A percentile compares a stretch with the other conserved stretches of the same genome.
These are phyloP conservation scores for Coniosporium apollinis DNA, from an alignment of 495 filamentous ascomycete species.

Conservation along the genomic window DNA sequence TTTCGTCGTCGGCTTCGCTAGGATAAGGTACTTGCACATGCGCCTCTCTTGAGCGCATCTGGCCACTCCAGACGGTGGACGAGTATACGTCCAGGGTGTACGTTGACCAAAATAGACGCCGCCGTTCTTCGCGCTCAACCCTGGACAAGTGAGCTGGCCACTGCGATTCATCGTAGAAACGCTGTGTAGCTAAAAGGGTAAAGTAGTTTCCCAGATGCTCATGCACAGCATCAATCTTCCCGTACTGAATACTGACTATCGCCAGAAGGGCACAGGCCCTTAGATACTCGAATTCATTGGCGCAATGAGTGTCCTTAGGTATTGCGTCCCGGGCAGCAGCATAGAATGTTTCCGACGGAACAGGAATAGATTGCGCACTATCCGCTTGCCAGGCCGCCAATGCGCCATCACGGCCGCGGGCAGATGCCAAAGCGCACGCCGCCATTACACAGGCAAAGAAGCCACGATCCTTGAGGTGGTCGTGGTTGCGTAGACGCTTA, in stretches of 20 bases:
- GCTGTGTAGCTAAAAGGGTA: slow-evolving; percentile 27
- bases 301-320: slow-evolving; percentile 22
- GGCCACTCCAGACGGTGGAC: slow-evolving; percentile 30
- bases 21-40: slow-evolving; percentile 30
- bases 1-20: slow-evolving; percentile 29
- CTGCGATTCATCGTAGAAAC: slow-evolving; percentile 31
- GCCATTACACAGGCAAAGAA: slow-evolving; percentile 35
- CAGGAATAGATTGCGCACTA: slow-evolving; percentile 16
- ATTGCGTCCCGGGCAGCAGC: slow-evolving; percentile 28
- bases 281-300: slow-evolving; percentile 28
- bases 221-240: slow-evolving; percentile 30
- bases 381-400: slow-evolving; percentile 19
- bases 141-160: slow-evolving; percentile 29
- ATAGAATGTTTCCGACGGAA: slow-evolving; percentile 30
- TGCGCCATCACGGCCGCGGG: slow-evolving; percentile 31
- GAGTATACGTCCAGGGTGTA: slow-evolving; percentile 35
- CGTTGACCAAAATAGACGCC: slow-evolving; percentile 37
- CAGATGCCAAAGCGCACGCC: slow-evolving; percentile 30
- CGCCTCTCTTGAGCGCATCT: slow-evolving; percentile 28
- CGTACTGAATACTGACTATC: slow-evolving; percentile 31
- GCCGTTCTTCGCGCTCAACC: slow-evolving; percentile 31
- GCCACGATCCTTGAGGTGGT: slow-evolving; percentile 25
- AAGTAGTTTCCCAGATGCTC: slow-evolving; percentile 32
- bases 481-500: slow-evolving; percentile 20
- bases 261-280: slow-evolving; percentile 30